Base-by-base conservation (phyloP, 164 flowering plant genomes). In the Amborella trichopoda region DNA sequence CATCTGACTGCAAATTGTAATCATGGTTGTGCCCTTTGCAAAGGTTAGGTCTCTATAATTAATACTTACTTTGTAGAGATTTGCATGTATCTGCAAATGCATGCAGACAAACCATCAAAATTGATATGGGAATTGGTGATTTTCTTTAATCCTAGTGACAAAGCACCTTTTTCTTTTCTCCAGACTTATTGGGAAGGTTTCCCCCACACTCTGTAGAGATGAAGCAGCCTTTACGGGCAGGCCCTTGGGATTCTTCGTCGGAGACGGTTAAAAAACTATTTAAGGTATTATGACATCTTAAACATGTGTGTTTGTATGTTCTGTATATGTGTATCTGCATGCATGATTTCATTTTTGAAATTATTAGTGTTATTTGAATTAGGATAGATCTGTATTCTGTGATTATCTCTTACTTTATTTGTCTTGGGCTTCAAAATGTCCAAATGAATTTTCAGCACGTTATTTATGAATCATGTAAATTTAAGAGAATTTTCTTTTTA, bases 161-260 rank as follows among this genome's bases (percentile, higher is more conserved):
- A 24, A 16, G 16, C 20, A 38, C 6, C 17, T 9, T 16, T 50
- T 62, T 27, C 65, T 14, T 22, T 53, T 33, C 50, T 47, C 26
- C 71, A 93, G 96, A 81, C 57, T 68, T 80, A 68, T 65, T 93
- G 61, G 68, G 88, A 17, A 80, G 75, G 60, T 93, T 93, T 61
- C 99, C 99, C 53, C 96, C 99, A 41, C 55, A 39, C 54, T 59
- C 83, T 60, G 84, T 93, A 20, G 70, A 66, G 72, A 93, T 80
- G 99, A 88, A 69, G 74, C 80, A 62, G 53, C 95, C 95, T 16
- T 66, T 93, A 28, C 44, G 55, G 18, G 49, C 44, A 28, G 84
- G 80, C 51, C 95, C 96, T 30, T 93, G 96, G 99, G 74, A 61
- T 60, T 81, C 90, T 46, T 91, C 84, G 24, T 64, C 66, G 43